Base-by-base conservation (phyloP, 2,329 filamentous ascomycete genomes). In the Nakataea oryzae region DNA sequence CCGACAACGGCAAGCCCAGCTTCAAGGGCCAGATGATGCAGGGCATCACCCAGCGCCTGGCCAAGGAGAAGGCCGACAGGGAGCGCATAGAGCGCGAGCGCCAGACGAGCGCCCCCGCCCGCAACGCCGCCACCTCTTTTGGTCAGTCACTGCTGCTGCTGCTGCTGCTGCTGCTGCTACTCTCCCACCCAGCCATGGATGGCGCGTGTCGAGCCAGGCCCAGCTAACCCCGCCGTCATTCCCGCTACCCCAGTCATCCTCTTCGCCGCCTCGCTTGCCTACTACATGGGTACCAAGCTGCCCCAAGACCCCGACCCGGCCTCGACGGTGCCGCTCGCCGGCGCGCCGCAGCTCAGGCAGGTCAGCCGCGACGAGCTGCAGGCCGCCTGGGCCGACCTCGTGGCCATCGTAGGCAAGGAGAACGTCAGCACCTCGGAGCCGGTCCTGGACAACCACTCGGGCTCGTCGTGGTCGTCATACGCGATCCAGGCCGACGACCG, bases 311-410 rank as follows among this genome's bases (percentile, higher is more conserved):
- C 76, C 28, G 79, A 81, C 41, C 75, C 80, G 13, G 71, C 73
- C 41, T 89, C 86, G 66, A 89, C 86, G 13, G 74, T 85, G 3
- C 84, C 86, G 29, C 79, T 89, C 9, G 72, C 72, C 64, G 77
- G 79, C 60, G 76, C 79, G 13, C 75, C 69, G 30, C 71, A 79
- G n/a, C 81, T 82, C 12, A 74, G 74, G 67, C 83, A 86, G 67
- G 79, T 79, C 61, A 81, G 81, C 65, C 79, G 83, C 63, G 78
- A 83, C 67, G 87, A 88, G 69, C 81, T 89, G 69, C 83, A 88
- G 74, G 84, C 86, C 29, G 84, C 86, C 3, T 89, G 86, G 86
- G 76, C 83, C n/a, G 86, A 89, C 73, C 87, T 89, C 64, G 80
- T 81, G 62, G 79, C 78, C 62, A 80, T 89, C 59, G 80, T 89